phyloP scores from a whole-genome alignment of 1,284 basidiomycete genomes.

The Lentinula novae-zelandiae region DNA sequence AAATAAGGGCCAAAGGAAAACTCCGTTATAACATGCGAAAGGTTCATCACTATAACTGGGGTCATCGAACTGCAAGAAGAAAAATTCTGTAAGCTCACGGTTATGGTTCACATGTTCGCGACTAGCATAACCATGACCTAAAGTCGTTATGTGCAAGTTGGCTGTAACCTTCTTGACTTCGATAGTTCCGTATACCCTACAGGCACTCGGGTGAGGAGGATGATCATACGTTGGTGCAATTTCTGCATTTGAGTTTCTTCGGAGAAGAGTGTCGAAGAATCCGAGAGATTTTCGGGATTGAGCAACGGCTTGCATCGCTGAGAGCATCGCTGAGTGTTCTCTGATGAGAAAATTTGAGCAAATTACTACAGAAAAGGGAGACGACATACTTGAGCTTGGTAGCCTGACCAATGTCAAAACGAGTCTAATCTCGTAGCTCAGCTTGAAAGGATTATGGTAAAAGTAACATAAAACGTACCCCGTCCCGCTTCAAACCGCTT shows the following conservation, averaged over 20 bases:
- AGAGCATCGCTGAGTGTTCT: slow-evolving; percentile 61
- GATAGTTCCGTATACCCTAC: slow-evolving; percentile 84
- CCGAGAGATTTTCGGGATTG: slow-evolving; percentile 72
- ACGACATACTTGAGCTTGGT: slow-evolving; percentile 58
- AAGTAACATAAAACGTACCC: slow-evolving; percentile 43
- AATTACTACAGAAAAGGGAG: neutral
- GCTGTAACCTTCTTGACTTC: slow-evolving; percentile 92
- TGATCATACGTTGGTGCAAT: slow-evolving; percentile 75
- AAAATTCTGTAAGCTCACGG: slow-evolving; percentile 40
- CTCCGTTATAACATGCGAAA: slow-evolving; percentile 94
- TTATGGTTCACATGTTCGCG: slow-evolving; percentile 84
- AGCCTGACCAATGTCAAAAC: slow-evolving; percentile 84
- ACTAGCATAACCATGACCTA: slow-evolving; percentile 92
- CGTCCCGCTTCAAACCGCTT: slow-evolving; percentile 83
- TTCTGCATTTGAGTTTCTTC: slow-evolving; percentile 28
- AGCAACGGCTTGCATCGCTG: slow-evolving; percentile 63
- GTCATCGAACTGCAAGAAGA: neutral
- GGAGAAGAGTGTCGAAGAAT: slow-evolving; percentile 54
- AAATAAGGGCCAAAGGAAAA: slow-evolving; percentile 97
- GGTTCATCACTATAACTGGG: slow-evolving; percentile 77
- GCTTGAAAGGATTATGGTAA: neutral
- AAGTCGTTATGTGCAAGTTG: slow-evolving; percentile 86
- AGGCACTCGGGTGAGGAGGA: slow-evolving; percentile 64
- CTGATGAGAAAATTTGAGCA: slow-evolving; percentile 25
- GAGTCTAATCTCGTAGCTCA: slow-evolving; percentile 45